Conservation (phyloP, 805 yeast genomes). For the Peterozyma toletana region DNA sequence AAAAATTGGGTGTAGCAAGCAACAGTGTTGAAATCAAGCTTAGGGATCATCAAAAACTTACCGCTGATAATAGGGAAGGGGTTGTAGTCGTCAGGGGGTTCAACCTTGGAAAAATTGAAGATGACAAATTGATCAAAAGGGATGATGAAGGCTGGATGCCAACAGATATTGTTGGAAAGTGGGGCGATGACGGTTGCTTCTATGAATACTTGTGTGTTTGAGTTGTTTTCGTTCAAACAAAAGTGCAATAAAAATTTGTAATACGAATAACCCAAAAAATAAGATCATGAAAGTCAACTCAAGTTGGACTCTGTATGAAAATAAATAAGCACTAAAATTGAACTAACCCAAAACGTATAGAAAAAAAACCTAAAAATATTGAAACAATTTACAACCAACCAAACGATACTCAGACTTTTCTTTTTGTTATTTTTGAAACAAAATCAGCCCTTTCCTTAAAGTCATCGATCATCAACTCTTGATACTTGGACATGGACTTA, state of each 20-base stretch:
- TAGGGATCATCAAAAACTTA: conserved; percentile 22
- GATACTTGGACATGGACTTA: no score
- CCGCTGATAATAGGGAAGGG: conserved; percentile 36
- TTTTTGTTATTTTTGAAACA: no score
- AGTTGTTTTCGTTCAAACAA: no score
- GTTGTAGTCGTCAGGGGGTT: conserved; percentile 56
- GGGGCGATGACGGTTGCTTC: conserved; percentile 71
- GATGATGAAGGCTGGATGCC: conserved; percentile 41
- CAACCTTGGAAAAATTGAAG: conserved; percentile 48
- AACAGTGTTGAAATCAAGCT: conserved; percentile 58
- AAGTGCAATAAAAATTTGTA: no score
- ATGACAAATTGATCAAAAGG: conserved; percentile 17
- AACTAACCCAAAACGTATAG: not conserved
- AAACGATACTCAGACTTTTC: no score
- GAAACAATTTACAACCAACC: not conserved
- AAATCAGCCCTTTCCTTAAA: no score
- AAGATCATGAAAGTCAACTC: no score
- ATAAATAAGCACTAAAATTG: no score
- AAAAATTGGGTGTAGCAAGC: conserved; percentile 48
- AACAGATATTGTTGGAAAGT: conserved; percentile 44
- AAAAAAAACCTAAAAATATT: not conserved
- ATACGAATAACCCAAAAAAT: no score
- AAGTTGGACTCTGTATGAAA: no score
- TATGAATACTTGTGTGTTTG: conserved; percentile 29
- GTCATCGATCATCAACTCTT: no score